Conservation (phyloP, 2,329 filamentous ascomycete genomes). For the Colletotrichum zoysiae region DNA sequence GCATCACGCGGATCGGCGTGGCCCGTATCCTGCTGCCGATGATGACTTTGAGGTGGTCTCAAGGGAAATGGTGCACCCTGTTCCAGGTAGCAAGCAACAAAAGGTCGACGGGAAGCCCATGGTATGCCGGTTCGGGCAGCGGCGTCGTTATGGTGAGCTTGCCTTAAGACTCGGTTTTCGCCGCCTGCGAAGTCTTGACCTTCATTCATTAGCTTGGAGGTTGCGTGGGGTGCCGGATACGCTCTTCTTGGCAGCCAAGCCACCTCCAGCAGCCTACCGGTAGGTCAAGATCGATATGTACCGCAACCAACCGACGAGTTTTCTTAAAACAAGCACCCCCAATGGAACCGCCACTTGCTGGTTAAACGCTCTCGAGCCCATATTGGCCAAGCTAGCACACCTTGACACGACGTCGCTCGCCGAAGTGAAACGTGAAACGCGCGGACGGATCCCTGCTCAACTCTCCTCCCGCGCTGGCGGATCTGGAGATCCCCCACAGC, state of each 20-base stretch:
- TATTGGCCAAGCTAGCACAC: conserved; percentile 8
- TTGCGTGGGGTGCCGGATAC: neutral
- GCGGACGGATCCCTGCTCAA: conserved; percentile 39
- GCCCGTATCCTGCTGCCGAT: neutral
- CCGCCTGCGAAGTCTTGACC: neutral
- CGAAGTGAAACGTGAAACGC: conserved; percentile 41
- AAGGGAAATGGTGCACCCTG: conserved; percentile 12
- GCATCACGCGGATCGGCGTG: conserved; percentile 32
- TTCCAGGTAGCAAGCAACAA: conserved; percentile 6
- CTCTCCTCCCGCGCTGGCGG: conserved; percentile 21
- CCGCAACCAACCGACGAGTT: neutral
- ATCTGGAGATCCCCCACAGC: conserved; percentile 30
- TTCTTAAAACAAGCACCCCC: conserved; percentile 25
- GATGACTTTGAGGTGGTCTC: conserved; percentile 21
- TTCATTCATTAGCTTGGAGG: neutral
- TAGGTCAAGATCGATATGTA: conserved; percentile 2
- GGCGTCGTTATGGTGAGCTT: neutral
- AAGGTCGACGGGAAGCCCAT: conserved; percentile 20
- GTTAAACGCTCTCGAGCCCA: conserved; percentile 18
- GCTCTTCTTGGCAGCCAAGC: conserved; percentile 21
- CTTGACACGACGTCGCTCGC: conserved; percentile 36
- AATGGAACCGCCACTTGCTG: conserved; percentile 30
- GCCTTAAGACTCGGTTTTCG: neutral
- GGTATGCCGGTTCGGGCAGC: neutral
- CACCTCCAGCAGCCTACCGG: conserved; percentile 5